A percentile compares a stretch with the other conserved stretches of the same genome.
Conservation (phyloP, 441 rosid species). For the Aleurites moluccanus region DNA sequence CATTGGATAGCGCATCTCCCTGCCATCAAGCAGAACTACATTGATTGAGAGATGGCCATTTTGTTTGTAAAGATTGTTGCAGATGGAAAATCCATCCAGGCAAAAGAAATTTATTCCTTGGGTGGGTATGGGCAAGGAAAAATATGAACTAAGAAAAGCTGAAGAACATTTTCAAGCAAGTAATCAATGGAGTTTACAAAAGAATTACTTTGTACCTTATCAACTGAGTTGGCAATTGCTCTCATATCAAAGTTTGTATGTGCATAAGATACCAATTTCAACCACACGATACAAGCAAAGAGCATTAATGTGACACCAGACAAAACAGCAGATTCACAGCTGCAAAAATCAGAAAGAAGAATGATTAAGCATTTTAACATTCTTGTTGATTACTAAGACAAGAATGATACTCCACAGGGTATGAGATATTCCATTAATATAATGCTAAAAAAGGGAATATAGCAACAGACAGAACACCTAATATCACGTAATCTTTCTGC, state of each 20-base stretch:
- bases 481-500: not conserved
- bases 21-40: constrained; percentile 36
- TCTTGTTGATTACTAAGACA: not conserved
- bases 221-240: constrained; percentile 51
- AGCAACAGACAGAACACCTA: not conserved
- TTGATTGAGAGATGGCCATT: constrained; percentile 6
- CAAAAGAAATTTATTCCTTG: not conserved
- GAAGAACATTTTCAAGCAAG: not conserved
- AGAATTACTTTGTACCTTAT: constrained; percentile 52
- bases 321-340: constrained; percentile 84
- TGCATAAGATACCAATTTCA: constrained; percentile 87
- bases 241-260: constrained; percentile 86
- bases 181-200: not conserved
- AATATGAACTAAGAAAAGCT: constrained; percentile 5
- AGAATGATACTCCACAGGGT: not conserved
- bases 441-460: not conserved
- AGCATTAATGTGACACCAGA: constrained; percentile 79
- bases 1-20: constrained; percentile 40
- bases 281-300: constrained; percentile 87
- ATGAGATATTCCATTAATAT: not conserved
- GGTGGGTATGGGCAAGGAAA: not conserved
- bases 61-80: not conserved
- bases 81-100: constrained; percentile 5
- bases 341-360: constrained; percentile 29
- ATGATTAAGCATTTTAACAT: constrained; percentile 1